Percentiles rank a stretch among this genome's conserved stretches.
Conservation (phyloP, 805 yeast genomes). For the Metschnikowia noctiluminum region DNA sequence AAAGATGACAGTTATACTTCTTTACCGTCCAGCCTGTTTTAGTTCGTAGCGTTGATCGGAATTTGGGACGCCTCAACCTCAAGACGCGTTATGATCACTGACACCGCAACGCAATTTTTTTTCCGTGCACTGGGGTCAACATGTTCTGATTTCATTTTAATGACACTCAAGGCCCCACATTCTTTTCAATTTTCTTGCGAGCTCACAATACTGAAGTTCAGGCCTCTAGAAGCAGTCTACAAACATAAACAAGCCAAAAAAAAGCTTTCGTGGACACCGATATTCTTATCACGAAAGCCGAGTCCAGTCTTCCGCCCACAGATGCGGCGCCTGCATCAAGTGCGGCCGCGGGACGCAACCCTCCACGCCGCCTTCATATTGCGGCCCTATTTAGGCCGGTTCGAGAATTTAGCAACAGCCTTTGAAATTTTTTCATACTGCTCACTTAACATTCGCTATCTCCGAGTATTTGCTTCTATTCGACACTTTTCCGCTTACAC, state of each 20-base stretch:
- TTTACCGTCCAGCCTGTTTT: neutral
- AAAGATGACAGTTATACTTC: too few species aligned
- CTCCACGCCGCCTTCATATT: conserved; percentile 16
- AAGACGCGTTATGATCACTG: conserved; percentile 9
- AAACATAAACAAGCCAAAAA: too few species aligned
- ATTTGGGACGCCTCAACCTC: neutral
- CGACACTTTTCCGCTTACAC: neutral
- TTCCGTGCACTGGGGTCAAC: neutral
- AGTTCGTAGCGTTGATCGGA: neutral
- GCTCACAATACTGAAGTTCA: too few species aligned
- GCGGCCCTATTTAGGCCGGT: conserved; percentile 15
- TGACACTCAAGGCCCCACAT: too few species aligned
- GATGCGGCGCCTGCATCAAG: conserved; percentile 2
- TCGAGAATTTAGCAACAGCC: neutral
- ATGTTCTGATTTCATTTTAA: too few species aligned
- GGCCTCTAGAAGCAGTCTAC: too few species aligned
- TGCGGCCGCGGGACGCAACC: conserved; percentile 13
- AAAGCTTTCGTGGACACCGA: neutral
- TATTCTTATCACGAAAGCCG: neutral
- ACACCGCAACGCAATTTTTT: neutral
- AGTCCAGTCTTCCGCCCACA: neutral
- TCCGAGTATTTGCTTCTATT: neutral
- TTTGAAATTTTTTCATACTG: neutral
- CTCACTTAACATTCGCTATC: neutral
- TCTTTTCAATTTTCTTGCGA: too few species aligned